Evolutionary conservation across 2,329 filamentous ascomycete genomes (phyloP), one percentile per base, ranked within the genome.

Genomic region (Pseudogymnoascus sp.): DNA sequence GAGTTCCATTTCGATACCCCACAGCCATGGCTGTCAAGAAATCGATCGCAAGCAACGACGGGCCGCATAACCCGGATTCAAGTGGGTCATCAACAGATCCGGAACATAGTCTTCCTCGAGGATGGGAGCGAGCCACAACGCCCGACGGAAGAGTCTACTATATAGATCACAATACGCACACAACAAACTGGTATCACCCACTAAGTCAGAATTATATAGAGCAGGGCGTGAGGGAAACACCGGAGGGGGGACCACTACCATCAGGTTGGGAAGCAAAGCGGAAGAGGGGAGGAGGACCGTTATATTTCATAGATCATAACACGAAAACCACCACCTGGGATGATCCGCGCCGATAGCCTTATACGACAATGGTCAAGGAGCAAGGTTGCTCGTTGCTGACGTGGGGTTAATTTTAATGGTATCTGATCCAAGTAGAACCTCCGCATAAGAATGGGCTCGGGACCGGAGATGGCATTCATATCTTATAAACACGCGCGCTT

Each of bases 291-390:
- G 99, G 95, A 14, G 95, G 95, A 29, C 85, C 95, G 65, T 95
- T 99, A 16, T 99, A 99, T 78, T 99, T 99, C 75, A 95, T 99
- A 54, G 95, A 99, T 73, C 95, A 99, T 79, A 99, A 99, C 78
- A 99, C 95, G 47, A 99, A 99, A 81, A 99, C 95, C 0, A 99
- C 95, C 3, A 99, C 95, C 0, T 99, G 95, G 95, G 95, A 99
- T 73, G 95, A 99, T 73, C 95, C 95, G 37, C 86, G 95, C 29
- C 51, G 26, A 34, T 57, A 57, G 29, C 7, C 26, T 86, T 23
- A 14, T 23, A 45, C 18, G 18, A 10, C 18, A 45, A 23, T 45
- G 18, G 5, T 29, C 45, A 16, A 51, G 14, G 45, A 26, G 14
- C 23, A 14, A 29, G 18, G 23, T 16, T 51, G 23, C 14, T n/a